Evolutionary conservation across 805 yeast genomes (phyloP), one percentile per base, ranked within the genome.

Genomic region (Hanseniaspora osmophila): DNA sequence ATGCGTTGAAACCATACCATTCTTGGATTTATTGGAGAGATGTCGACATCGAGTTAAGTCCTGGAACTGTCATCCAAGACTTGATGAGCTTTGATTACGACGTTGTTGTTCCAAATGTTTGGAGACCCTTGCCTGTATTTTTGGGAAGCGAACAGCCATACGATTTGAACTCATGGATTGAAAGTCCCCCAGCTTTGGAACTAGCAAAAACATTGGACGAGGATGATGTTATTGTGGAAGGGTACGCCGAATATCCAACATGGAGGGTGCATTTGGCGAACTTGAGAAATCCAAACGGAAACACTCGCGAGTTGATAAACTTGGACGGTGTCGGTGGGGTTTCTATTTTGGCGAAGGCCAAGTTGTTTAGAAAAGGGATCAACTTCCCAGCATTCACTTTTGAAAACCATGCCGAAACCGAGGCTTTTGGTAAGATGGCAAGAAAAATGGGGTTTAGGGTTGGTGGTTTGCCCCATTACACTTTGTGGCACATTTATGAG

Each of bases 151-250:
- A 84, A 59, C 98, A 92, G 63, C 87, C 97, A 1, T 92, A 92
- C 61, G 98, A 92, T 64, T 74, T 92, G 58, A 92, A 92, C 64
- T 84, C 96, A 12, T 92, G 98, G 98, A 75, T 85, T 47, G 98
- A 92, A 65, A 77, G 88, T 2, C 81, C 77, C 6, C 77, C 81
- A 10, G 96, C 85, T 1, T 48, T 80, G 13, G 77, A 77, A 43
- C 63, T 83, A 53, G 92, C 94, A 0, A 60, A 65, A 37, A 69
- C 71, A 0, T 65, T 83, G 45, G 75, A 73, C 46, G 90, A 84
- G 59, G 92, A 84, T 57, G 94, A 82, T 56, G 92, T 84, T 40
- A 84, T 84, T 49, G 94, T 84, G 9, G 94, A 84, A 61, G 94
- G 94, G 1, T 84, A 84, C 59, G 86, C 85, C 0, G 90, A 84